Evolutionary conservation across 140 eudicot genomes (phyloP).

Genomic region (Stevia rebaudiana): DNA sequence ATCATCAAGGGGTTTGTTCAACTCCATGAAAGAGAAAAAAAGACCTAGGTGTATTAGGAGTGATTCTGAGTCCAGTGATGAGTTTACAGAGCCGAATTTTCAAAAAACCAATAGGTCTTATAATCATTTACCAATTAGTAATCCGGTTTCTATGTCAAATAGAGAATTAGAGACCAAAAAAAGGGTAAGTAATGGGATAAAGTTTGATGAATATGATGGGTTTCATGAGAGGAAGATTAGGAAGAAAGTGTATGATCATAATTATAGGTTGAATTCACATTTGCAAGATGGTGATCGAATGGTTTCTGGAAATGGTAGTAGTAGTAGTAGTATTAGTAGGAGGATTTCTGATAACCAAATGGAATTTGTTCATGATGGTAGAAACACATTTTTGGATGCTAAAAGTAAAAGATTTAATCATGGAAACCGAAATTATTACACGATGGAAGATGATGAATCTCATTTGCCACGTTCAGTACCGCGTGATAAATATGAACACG

Average conservation of each 20-base stretch:
- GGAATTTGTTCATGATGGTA: slow-evolving; percentile 34
- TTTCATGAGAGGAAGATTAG: slow-evolving; percentile 46
- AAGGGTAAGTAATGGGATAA: slow-evolving; percentile 41
- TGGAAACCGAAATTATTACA: slow-evolving; percentile 19
- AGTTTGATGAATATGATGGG: slow-evolving; percentile 62
- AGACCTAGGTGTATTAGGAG: slow-evolving; percentile 41
- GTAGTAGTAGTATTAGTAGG: slow-evolving; percentile 35
- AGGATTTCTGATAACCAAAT: slow-evolving; percentile 36
- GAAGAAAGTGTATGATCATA: slow-evolving; percentile 37
- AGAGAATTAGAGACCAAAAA: slow-evolving; percentile 34
- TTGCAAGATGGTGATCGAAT: slow-evolving; percentile 33
- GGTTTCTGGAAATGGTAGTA: slow-evolving; percentile 40
- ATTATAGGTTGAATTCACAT: slow-evolving; percentile 36
- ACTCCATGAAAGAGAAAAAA: slow-evolving; percentile 43
- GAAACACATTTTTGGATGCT: slow-evolving; percentile 22
- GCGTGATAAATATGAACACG: slow-evolving; percentile 39
- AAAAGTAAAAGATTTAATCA: slow-evolving; percentile 23
- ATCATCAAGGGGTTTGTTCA: slow-evolving; percentile 22
- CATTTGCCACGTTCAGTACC: slow-evolving; percentile 43
- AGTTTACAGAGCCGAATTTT: slow-evolving; percentile 39
- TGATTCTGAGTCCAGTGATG: slow-evolving; percentile 72
- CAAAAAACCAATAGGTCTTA: slow-evolving; percentile 30
- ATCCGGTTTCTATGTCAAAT: slow-evolving; percentile 23
- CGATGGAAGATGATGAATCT: slow-evolving; percentile 42
- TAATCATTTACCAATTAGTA: slow-evolving; percentile 27